Conservation (phyloP, 257 asterid species). For the Leptodermis oblonga region DNA sequence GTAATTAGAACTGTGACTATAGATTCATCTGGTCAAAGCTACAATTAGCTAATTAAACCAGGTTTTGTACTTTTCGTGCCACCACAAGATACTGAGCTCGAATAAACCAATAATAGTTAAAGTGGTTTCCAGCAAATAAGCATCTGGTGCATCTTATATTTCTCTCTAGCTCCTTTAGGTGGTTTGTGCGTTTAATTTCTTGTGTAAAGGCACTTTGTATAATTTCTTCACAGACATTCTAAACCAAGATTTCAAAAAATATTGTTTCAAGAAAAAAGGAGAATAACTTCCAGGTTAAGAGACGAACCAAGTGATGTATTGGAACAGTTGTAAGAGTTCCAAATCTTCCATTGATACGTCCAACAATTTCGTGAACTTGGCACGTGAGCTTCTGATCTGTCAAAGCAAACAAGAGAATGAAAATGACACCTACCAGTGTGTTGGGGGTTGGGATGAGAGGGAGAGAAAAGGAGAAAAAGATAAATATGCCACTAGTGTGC, state of each 20-base stretch:
- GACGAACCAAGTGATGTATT: slow-evolving; percentile 91
- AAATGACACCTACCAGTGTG: not conserved
- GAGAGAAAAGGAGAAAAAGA: not conserved
- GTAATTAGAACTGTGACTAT: not conserved
- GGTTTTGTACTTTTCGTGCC: not conserved
- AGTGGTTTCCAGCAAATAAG: not conserved
- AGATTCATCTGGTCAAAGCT: not conserved
- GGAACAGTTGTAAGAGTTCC: slow-evolving; percentile 89
- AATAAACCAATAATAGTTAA: not conserved
- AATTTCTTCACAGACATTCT: not conserved
- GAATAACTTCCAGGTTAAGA: slow-evolving; percentile 5
- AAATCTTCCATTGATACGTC: slow-evolving; percentile 95
- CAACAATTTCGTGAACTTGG: slow-evolving; percentile 98
- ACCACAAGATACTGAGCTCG: not conserved
- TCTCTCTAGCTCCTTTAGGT: not conserved
- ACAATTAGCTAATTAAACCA: not conserved
- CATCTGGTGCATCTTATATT: not conserved
- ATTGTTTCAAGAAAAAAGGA: not conserved
- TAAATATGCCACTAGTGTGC: not conserved
- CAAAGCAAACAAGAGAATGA: not conserved
- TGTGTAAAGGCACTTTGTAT: not conserved
- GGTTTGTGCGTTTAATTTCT: not conserved
- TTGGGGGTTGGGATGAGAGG: not conserved
- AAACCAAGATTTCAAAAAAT: not conserved
- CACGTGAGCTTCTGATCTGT: slow-evolving; percentile 93